Evolutionary conservation across 2,329 filamentous ascomycete genomes (phyloP), one percentile per base, ranked within the genome.

Genomic region (Xylariomycetidae sp.): DNA sequence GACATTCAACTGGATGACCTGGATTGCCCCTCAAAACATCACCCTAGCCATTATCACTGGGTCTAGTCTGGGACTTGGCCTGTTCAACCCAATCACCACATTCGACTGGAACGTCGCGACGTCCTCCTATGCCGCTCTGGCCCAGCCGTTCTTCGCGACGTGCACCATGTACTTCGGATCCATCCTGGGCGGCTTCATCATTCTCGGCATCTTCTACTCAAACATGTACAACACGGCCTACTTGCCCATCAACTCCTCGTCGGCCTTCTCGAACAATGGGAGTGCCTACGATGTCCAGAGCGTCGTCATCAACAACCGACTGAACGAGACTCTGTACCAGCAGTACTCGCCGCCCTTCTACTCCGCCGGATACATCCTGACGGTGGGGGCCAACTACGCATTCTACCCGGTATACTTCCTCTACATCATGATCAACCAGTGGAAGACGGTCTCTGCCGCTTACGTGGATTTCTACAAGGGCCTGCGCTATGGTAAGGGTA

Each of bases 1-100:
- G 12, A 54, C 59, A 1, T 70, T 71, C 49, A 64, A 64, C 47
- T 71, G 66, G 65, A 68, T 69, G 55, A 64, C 64, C 0, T 70
- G 66, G 67, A 68, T 70, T n/a, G 50, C 64, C 0, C 67, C 67
- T 0, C 43, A 61, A 19, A 69, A 67, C 32, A 40, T 64, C 26
- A 62, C 58, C 6, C 49, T 68, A 2, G 58, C 65, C 10, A 58
- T 63, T 6, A 47, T 71, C 9, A 70, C 66, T 0, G 64, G 65
- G 0, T 60, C 63, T 0, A 50, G 49, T 1, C 54, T 57, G 0
- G 61, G 62, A 0, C 49, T 70, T 22, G 69, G 58, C 5, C n/a
- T n/a, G n/a, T 69, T 68, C 50, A 73, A 69, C 41, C 70, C 65
- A 1, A 44, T 70, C 4, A 64, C 69, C 0, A 72, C 63, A 0